A percentile compares a stretch with the other conserved stretches of the same genome.
These are phyloP conservation scores for Paratinospora sagittata DNA, from an alignment of 164 flowering plant genomes.

Conservation along the genomic window DNA sequence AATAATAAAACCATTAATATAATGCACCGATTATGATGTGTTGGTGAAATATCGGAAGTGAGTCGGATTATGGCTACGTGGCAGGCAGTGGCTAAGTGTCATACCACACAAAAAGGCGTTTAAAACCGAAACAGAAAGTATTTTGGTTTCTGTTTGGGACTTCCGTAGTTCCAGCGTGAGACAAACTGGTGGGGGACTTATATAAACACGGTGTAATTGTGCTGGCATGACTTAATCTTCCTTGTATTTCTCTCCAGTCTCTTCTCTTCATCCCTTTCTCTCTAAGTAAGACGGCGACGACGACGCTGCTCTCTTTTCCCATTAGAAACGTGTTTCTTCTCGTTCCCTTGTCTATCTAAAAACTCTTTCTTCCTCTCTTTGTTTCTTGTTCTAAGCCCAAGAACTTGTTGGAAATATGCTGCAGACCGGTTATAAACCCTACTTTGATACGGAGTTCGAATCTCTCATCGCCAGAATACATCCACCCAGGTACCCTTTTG, in stretches of 20 bases:
- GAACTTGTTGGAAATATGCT: conserved; percentile 14
- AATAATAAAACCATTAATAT: no score
- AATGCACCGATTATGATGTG: no score
- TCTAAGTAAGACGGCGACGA: conserved; percentile 8
- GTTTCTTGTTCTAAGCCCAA: neutral
- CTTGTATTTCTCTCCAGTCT: neutral
- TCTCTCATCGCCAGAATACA: conserved; percentile 64
- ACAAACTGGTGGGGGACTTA: neutral
- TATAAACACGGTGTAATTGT: neutral
- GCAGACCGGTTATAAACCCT: conserved; percentile 54
- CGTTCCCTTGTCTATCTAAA: neutral
- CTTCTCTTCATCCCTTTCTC: neutral
- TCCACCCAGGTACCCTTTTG: conserved; percentile 59
- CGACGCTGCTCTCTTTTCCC: conserved; percentile 9
- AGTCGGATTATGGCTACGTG: no score
- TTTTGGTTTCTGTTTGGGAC: neutral
- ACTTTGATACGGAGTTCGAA: conserved; percentile 61
- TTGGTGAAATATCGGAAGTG: no score
- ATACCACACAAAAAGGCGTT: no score
- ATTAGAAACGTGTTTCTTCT: conserved; percentile 1
- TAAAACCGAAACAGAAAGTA: no score
- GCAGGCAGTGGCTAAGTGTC: no score
- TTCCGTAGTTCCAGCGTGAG: no score
- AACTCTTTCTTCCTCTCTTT: neutral
- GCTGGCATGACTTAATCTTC: conserved; percentile 5